Percentiles rank a stretch among this genome's conserved stretches.
phyloP scores from a whole-genome alignment of 192 early-diverging fungal genomes.

The Piromyces finnis region DNA sequence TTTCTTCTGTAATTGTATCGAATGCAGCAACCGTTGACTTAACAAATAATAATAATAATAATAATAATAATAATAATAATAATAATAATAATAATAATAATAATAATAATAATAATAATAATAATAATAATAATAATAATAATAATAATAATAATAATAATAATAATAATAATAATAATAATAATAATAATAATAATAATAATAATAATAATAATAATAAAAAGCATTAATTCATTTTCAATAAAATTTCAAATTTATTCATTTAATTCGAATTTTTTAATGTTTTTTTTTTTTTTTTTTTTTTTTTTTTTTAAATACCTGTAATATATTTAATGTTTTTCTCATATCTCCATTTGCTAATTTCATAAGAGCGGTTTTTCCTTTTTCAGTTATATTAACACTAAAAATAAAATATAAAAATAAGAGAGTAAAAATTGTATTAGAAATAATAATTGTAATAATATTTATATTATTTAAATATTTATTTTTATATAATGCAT shows the following conservation, averaged over 20 bases:
- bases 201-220: too few species aligned
- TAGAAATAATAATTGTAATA: background rate
- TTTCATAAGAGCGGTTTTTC: slow-evolving; percentile 58
- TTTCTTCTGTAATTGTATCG: slow-evolving; percentile 48
- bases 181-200: too few species aligned
- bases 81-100: background rate
- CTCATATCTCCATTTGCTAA: slow-evolving; percentile 95
- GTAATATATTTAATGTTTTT: slow-evolving; percentile 84
- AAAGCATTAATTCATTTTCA: too few species aligned
- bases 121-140: too few species aligned
- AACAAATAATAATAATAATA: background rate
- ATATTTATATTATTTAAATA: slow-evolving; percentile 2
- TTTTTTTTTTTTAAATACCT: too few species aligned
- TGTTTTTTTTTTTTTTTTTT: too few species aligned
- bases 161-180: too few species aligned
- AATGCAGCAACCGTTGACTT: slow-evolving; percentile 74
- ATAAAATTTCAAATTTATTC: too few species aligned
- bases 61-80: background rate
- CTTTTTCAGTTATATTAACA: slow-evolving; percentile 63
- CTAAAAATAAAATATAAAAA: slow-evolving; percentile 7
- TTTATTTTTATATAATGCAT: too few species aligned
- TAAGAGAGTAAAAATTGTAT: background rate
- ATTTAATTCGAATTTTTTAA: too few species aligned
- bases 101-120: too few species aligned
- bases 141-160: too few species aligned